Percentiles rank a stretch among this genome's conserved stretches.
Evolutionary conservation across 2,329 filamentous ascomycete species (phyloP).

Genomic region (Fusarium coicis): DNA sequence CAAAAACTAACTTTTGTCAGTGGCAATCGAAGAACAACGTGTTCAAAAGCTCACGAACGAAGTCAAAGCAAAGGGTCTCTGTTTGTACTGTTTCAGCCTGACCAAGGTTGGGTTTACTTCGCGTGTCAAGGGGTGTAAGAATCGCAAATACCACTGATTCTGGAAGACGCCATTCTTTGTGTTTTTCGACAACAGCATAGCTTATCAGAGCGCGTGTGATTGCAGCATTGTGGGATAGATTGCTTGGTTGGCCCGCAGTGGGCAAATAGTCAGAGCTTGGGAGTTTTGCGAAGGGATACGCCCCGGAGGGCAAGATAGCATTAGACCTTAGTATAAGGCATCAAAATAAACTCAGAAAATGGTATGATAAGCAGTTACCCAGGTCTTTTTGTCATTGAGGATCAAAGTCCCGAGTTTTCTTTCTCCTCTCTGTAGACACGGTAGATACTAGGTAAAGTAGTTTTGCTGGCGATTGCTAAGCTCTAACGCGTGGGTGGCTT

Average conservation of each 20-base stretch:
- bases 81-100: conserved; percentile 15
- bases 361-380: neutral
- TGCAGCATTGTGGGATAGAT: neutral
- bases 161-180: neutral
- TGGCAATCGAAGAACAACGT: conserved; percentile 25
- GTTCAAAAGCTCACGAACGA: neutral
- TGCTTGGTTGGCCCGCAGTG: neutral
- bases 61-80: conserved; percentile 11
- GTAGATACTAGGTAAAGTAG: neutral
- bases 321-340: neutral
- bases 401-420: neutral
- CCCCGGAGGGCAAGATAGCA: no score
- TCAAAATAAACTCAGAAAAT: neutral
- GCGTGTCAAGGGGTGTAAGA: conserved; percentile 6
- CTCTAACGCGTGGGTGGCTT: neutral
- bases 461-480: neutral
- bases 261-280: neutral
- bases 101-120: conserved; percentile 11
- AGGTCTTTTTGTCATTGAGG: neutral
- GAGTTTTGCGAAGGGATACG: neutral
- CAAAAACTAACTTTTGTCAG: neutral
- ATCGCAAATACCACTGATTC: conserved; percentile 21
- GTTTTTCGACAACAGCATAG: neutral
- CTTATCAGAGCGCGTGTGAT: neutral
- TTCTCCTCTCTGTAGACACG: neutral